phyloP scores from a whole-genome alignment of 805 yeast genomes.

The Kregervanrija pseudodelftensis region DNA sequence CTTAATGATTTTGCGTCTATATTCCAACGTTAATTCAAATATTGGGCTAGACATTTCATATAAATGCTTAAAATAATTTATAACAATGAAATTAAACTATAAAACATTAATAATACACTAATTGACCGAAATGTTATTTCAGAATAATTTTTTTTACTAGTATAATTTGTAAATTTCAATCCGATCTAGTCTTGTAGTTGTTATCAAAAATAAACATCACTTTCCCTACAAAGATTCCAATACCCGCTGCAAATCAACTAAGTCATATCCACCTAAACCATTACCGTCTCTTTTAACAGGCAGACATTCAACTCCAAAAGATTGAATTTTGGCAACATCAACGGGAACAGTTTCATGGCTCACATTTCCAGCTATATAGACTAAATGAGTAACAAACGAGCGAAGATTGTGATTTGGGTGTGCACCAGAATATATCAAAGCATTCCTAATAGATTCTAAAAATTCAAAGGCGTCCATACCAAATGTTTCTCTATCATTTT shows the following conservation, averaged over 20 bases:
- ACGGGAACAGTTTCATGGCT: constrained; percentile 35
- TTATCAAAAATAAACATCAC: no score
- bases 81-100: no score
- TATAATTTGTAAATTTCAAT: no score
- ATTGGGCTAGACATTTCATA: no score
- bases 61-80: no score
- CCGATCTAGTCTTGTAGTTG: no score
- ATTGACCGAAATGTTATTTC: no score
- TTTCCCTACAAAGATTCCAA: no score
- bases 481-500: constrained; percentile 71
- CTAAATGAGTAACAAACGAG: constrained; percentile 54
- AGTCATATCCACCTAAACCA: constrained; percentile 31
- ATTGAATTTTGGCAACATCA: constrained; percentile 33
- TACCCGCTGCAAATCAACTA: constrained; percentile 27
- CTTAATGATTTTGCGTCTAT: no score
- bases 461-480: constrained; percentile 58
- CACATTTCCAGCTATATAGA: constrained; percentile 42
- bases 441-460: constrained; percentile 46
- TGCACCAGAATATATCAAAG: constrained; percentile 43
- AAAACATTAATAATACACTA: no score
- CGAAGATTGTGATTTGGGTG: constrained; percentile 3
- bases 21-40: no score
- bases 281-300: constrained; percentile 26
- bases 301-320: constrained; percentile 42
- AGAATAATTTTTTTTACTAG: no score